A percentile compares a stretch with the other conserved stretches of the same genome.
Conservation (phyloP, 1,284 basidiomycete genomes). For the Heterobasidion parviporum region DNA sequence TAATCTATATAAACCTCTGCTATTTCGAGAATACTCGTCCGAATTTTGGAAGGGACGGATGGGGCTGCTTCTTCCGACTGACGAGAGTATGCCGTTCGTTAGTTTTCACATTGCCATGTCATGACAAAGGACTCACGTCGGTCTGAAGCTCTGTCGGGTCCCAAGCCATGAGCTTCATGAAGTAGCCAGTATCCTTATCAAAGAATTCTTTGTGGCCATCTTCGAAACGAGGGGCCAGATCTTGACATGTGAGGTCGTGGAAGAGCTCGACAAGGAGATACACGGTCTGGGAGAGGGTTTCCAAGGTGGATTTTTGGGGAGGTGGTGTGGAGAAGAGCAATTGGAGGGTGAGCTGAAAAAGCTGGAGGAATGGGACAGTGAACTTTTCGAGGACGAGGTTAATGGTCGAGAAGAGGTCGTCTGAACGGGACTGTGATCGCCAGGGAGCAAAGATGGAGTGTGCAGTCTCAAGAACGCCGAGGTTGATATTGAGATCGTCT, state of each 20-base stretch:
- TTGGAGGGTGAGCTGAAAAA: constrained; percentile 65
- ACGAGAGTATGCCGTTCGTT: neutral
- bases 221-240: constrained; percentile 92
- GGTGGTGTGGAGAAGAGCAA: constrained; percentile 38
- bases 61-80: constrained; percentile 79
- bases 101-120: constrained; percentile 45
- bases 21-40: constrained; percentile 88
- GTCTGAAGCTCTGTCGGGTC: constrained; percentile 60
- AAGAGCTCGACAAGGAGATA: constrained; percentile 81
- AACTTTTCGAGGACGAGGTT: constrained; percentile 87
- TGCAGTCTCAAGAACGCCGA: constrained; percentile 87
- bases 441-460: constrained; percentile 95
- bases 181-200: constrained; percentile 57
- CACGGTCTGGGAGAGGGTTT: constrained; percentile 64
- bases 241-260: constrained; percentile 92
- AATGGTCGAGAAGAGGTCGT: constrained; percentile 86
- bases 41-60: constrained; percentile 79
- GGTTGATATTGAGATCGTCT: constrained; percentile 79
- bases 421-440: constrained; percentile 86
- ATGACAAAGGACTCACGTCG: constrained; percentile 47
- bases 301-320: constrained; percentile 31
- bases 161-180: constrained; percentile 78
- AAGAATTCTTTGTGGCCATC: constrained; percentile 84
- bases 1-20: constrained; percentile 46
- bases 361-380: constrained; percentile 74